A percentile compares a stretch with the other conserved stretches of the same genome.
These are phyloP conservation scores for Rhypophila decipiens DNA, from an alignment of 495 filamentous ascomycete genomes.

Conservation along the genomic window DNA sequence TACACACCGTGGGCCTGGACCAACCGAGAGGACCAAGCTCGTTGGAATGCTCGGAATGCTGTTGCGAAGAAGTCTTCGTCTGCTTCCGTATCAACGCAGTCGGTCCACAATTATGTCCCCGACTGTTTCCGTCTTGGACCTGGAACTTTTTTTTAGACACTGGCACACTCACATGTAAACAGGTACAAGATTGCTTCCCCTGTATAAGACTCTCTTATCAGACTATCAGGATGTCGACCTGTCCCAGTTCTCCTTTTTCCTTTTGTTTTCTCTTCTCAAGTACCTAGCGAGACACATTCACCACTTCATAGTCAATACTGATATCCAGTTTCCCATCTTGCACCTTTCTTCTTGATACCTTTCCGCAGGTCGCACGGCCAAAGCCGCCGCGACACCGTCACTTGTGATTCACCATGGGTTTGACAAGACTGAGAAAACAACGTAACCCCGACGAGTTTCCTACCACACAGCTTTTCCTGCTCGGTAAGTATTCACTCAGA, in stretches of 20 bases:
- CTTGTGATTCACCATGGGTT: constrained; percentile 37
- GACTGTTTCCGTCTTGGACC: constrained; percentile 2
- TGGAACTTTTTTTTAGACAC: neutral
- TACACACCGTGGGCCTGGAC: neutral
- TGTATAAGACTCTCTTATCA: too few relatives aligned
- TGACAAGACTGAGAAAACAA: constrained; percentile 33
- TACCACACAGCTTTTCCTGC: constrained; percentile 66
- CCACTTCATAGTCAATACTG: too few relatives aligned
- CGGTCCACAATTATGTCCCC: constrained; percentile 4
- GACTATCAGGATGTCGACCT: too few relatives aligned
- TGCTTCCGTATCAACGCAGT: neutral
- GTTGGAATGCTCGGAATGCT: neutral
- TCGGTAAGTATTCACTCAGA: constrained; percentile 47
- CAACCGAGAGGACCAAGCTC: neutral
- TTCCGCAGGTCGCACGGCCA: neutral
- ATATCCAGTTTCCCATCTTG: neutral
- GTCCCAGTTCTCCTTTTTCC: neutral
- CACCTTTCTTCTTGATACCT: neutral
- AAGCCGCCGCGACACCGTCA: constrained; percentile 15
- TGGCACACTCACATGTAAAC: too few relatives aligned
- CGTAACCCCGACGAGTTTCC: constrained; percentile 62
- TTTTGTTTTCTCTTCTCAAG: constrained; percentile 6
- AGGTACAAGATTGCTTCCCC: too few relatives aligned
- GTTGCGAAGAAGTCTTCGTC: neutral
- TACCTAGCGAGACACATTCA: constrained; percentile 16